Evolutionary conservation across 176 grass and related monocot genomes (phyloP), one percentile per base, ranked within the genome.

Genomic region (Aegilops speltoides): DNA sequence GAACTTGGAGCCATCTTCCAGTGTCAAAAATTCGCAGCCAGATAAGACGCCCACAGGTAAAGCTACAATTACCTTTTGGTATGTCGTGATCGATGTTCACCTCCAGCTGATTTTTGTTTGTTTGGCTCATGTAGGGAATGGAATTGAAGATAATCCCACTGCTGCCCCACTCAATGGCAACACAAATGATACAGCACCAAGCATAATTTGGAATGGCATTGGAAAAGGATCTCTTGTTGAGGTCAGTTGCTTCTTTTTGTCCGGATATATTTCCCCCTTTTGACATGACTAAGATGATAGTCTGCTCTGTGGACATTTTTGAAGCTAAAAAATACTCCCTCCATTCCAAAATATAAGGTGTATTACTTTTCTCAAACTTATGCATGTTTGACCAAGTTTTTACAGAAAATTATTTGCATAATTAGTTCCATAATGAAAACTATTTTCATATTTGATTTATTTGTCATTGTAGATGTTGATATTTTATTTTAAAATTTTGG

Each of bases 191-290:
- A 54, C 11, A 82, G 28, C 76, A 77, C 65, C 71, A 54, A 86
- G 13, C 81, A 87, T 91, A 64, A 87, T 83, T 45, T 90, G 87
- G 85, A 91, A 86, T 88, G 89, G 83, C 60, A 94, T 99, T 67
- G 84, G 84, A 80, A 99, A 93, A 70, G 97, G 92, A 78, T 94
- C 92, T 67, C 68, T 72, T 78, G 91, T 99, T 22, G 97, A 99
- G 92, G 97, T 99, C 33, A 79, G 63, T 85, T 86, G 14, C 34
- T 89, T 68, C n/a, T 76, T 74, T 68, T 81, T 52, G n/a, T 19
- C 68, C 72, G 64, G 26, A 79, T 41, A 32, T 43, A n/a, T 25
- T 75, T 75, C 29, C 52, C 45, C 57, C 32, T 33, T 85, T 45
- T 32, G 6, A 19, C 19, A 60, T 85, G 40, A 54, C 50, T 19